phyloP scores from a whole-genome alignment of 225 moss, liverwort and hornwort species.

The Bryoerythrophyllum caledonicum region DNA sequence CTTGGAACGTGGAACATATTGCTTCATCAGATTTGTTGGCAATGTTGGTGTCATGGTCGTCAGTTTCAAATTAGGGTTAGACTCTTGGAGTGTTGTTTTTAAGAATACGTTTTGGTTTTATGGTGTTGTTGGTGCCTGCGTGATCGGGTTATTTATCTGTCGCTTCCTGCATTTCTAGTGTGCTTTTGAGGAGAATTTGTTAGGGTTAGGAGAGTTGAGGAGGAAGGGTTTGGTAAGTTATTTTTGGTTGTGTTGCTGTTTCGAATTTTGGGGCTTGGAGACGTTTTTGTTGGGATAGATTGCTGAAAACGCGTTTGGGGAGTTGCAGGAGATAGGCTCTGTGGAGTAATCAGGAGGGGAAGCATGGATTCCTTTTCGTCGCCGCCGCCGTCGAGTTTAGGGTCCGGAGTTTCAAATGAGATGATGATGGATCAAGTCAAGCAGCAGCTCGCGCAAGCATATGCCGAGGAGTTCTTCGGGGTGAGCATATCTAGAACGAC shows the following conservation, averaged over 20 bases:
- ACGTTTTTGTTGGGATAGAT: not conserved
- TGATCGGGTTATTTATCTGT: not conserved
- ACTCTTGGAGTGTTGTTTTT: not conserved
- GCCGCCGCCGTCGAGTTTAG: slow-evolving; percentile 48
- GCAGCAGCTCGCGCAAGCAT: slow-evolving; percentile 94
- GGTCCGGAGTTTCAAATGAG: slow-evolving; percentile 64
- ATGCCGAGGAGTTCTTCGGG: slow-evolving; percentile 96
- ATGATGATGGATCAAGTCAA: slow-evolving; percentile 89
- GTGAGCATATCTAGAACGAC: slow-evolving; percentile 33
- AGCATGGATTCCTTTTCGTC: slow-evolving; percentile 69
- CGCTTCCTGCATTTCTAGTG: not conserved
- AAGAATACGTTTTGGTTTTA: not conserved
- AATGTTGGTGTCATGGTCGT: not conserved
- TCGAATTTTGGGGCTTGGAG: not conserved
- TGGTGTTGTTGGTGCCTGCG: not conserved
- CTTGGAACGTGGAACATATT: not conserved
- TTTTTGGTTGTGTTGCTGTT: not conserved
- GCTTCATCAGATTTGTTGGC: too few relatives aligned
- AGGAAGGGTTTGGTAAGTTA: not conserved
- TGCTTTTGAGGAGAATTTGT: not conserved
- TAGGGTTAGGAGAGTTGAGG: slow-evolving; percentile 1
- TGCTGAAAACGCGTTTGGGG: not conserved
- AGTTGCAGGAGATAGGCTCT: not conserved
- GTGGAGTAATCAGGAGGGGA: not conserved
- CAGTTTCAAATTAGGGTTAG: slow-evolving; percentile 15